Evolutionary conservation across 306 rosid genomes (phyloP).

Genomic region (Pterocarpus santalinus): DNA sequence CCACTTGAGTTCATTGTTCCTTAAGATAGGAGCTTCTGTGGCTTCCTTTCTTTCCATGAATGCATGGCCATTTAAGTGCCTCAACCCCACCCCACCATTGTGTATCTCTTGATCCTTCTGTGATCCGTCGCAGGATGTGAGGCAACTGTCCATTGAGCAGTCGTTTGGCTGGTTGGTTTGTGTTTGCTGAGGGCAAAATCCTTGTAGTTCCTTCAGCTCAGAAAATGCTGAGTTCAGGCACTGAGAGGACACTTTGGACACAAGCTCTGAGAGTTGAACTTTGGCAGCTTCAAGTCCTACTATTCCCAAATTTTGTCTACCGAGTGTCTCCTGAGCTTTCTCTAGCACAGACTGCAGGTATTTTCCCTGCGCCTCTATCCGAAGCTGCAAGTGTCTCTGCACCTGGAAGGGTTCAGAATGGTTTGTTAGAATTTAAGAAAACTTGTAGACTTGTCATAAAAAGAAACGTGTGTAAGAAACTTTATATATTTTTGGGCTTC

Average conservation of each 20-base stretch:
- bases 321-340: conserved; percentile 92
- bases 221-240: conserved; percentile 76
- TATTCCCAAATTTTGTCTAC: conserved; percentile 80
- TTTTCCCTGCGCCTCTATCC: conserved; percentile 96
- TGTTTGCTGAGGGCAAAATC: conserved; percentile 57
- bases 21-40: conserved; percentile 41
- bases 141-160: conserved; percentile 85
- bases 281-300: conserved; percentile 92
- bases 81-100: conserved; percentile 51
- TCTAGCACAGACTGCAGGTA: conserved; percentile 92
- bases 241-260: conserved; percentile 87
- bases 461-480: background rate
- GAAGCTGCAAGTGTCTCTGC: conserved; percentile 90
- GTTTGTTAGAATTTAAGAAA: conserved; percentile 35
- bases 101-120: conserved; percentile 74
- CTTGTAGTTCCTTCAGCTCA: conserved; percentile 68
- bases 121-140: conserved; percentile 79
- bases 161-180: conserved; percentile 63
- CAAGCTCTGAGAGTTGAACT: conserved; percentile 89
- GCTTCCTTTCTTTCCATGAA: conserved; percentile 61
- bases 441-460: background rate
- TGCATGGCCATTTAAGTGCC: conserved; percentile 52
- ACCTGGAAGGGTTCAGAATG: conserved; percentile 62
- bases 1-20: conserved; percentile 49
- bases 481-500: background rate